Base-by-base conservation (phyloP, 345 rosid species). In the Cardiospermum halicacabum region DNA sequence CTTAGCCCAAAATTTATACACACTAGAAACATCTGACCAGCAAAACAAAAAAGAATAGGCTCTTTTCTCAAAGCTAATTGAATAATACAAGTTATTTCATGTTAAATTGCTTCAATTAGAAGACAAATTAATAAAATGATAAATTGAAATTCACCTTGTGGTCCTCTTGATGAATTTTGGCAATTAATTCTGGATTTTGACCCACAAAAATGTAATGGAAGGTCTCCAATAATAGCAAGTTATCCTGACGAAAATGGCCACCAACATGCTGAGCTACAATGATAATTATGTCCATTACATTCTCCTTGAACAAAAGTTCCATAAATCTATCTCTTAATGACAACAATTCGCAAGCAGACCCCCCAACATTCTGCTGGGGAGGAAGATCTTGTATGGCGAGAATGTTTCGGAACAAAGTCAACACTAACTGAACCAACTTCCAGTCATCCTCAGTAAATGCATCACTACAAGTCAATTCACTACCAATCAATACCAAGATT, bases 401-500 rank as follows among this genome's bases (percentile, higher is more conserved):
- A 63, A 94, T 65, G 66, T 94, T 94, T 53, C 91, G 82, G 62
- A 94, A 89, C 13, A 91, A 68, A 49, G 97, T 91, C 71, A 94
- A 81, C 27, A 91, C 83, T 39, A 94, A 90, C 81, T 91, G 97
- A 70, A 89, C 80, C 85, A 94, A 70, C 78, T 94, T 94, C 99
- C 97, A 94, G 72, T 94, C 96, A 71, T 94, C 99, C 75, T 94
- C 99, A 0, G 78, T 74, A 72, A 94, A 87, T 45, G 71, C 56
- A 56, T 91, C 88, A 50, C 99, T 94, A 89, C 24, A 78, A 55
- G 47, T 16, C 30, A 79, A 49, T 63, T 45, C 48, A 70, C 25
- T 56, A 48, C 56, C 16, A 36, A 24, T 25, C 45, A 37, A 26
- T 5, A 8, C 3, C 24, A n/a, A 50, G 16, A 40, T 11, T 7